phyloP scores from a whole-genome alignment of 495 filamentous ascomycete species.

The Penicillium coprophilum region DNA sequence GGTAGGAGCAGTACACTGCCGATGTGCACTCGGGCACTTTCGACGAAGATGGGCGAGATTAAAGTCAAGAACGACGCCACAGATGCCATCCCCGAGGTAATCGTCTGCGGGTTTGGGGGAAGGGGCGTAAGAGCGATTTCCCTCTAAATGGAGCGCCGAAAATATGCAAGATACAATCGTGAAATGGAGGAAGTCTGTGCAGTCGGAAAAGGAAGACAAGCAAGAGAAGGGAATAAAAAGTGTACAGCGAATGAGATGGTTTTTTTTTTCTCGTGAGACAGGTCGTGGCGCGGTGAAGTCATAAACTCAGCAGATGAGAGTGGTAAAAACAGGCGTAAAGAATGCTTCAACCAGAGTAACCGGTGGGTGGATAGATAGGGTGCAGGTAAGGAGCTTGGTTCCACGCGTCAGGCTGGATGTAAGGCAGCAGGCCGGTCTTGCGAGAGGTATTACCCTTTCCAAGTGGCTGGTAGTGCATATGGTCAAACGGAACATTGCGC shows the following conservation, averaged over 20 bases:
- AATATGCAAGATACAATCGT: conserved; percentile 30
- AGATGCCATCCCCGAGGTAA: conserved; percentile 16
- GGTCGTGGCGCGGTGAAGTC: conserved; percentile 21
- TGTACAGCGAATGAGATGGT: conserved; percentile 32
- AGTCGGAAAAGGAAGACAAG: conserved; percentile 8
- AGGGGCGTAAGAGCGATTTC: conserved; percentile 17
- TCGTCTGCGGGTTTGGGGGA: conserved; percentile 3
- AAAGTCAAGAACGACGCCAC: conserved; percentile 27
- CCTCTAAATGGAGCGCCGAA: conserved; percentile 39
- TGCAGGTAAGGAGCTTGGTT: conserved; percentile 36
- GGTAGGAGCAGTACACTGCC: conserved; percentile 17
- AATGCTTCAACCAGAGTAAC: conserved; percentile 28
- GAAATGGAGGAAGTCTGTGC: conserved; percentile 22
- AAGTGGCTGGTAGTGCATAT: conserved; percentile 96
- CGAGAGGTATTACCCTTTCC: conserved; percentile 72
- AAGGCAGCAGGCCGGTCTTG: conserved; percentile 80
- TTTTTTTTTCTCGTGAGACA: conserved; percentile 20
- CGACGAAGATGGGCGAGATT: not conserved
- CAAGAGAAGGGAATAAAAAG: conserved; percentile 13
- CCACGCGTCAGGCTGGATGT: conserved; percentile 54
- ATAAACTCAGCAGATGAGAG: conserved; percentile 21
- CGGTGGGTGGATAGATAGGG: conserved; percentile 41
- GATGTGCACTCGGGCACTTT: not conserved
- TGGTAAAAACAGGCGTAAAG: not conserved
- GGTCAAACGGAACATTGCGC: conserved; percentile 59